Base-by-base conservation (phyloP, 106 monocot species). In the Apostasia shenzhenica region DNA sequence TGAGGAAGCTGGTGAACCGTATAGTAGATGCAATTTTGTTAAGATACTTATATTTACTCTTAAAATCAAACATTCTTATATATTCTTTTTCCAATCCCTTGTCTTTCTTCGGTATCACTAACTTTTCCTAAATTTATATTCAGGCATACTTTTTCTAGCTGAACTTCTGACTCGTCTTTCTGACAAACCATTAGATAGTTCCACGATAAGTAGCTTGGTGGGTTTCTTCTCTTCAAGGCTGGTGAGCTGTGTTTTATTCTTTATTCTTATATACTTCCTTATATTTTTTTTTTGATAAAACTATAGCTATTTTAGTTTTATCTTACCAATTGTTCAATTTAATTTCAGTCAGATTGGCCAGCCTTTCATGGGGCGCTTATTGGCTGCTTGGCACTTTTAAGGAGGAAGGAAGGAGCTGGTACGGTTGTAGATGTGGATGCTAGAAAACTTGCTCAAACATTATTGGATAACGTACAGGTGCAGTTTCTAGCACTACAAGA, bases 311-410 rank as follows among this genome's bases (percentile, higher is more conserved):
- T 64, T 12, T 46, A 44, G 40, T 11, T 37, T 37, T 70, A 51
- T 61, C 55, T 71, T 45, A 63, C 76, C n/a, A 78, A 60, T 45
- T 79, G 39, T 43, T 80, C 41, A 26, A 43, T 55, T 69, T 55
- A 49, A 65, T 61, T 75, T 71, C 81, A 99, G 99, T 79, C 79
- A 81, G 99, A 99, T 76, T 99, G 99, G 99, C 86, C 85, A 74
- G 86, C 85, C 14, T 63, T 99, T 47, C 86, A 46, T 70, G 99
- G 99, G 47, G 84, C 86, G 58, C 90, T 99, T 58, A 69, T 85
- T 66, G 99, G 99, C 73, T 99, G 99, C 81, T 71, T 85, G 64
- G 81, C 92, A 64, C 72, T 99, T 72, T 66, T 99, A 73, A 80
- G 71, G 59, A 92, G 99, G 70, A 90, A 81, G 72, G 69, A 59